Conservation (phyloP, 139 green algal species). For the Parachlorella kessleri region DNA sequence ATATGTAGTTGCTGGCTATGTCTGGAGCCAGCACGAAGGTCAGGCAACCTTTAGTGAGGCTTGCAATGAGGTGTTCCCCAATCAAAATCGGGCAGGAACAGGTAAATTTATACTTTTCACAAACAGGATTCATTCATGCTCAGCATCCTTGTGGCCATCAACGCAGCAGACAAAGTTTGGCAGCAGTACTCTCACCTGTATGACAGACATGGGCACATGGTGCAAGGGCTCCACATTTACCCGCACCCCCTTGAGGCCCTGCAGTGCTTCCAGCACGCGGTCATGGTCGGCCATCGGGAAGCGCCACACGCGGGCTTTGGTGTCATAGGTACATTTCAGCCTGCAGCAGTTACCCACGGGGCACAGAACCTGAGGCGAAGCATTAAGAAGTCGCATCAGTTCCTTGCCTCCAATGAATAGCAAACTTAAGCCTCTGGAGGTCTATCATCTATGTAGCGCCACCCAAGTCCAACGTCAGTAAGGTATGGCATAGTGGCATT, state of each 20-base stretch:
- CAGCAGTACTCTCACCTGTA: not conserved
- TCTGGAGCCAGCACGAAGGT: no score
- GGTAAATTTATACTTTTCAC: no score
- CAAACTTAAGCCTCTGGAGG: no score
- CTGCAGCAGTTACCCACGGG: not conserved
- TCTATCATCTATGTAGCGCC: no score
- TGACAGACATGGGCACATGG: not conserved
- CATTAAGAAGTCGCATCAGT: not conserved
- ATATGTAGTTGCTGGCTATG: no score
- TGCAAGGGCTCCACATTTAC: conserved; percentile 5
- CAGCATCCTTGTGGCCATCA: not conserved
- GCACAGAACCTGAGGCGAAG: not conserved
- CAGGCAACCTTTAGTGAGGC: no score
- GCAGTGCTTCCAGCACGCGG: not conserved
- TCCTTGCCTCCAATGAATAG: not conserved
- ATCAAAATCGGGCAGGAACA: no score
- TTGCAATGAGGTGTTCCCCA: no score
- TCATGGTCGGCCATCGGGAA: conserved; percentile 13
- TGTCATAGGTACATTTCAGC: not conserved
- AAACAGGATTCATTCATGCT: not conserved
- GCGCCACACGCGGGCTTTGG: not conserved
- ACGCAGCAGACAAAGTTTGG: not conserved
- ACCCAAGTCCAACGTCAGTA: no score
- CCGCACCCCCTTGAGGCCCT: conserved; percentile 5
- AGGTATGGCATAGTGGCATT: not conserved